Base-by-base conservation (phyloP, 208 protist species). In the Leishmania major region DNA sequence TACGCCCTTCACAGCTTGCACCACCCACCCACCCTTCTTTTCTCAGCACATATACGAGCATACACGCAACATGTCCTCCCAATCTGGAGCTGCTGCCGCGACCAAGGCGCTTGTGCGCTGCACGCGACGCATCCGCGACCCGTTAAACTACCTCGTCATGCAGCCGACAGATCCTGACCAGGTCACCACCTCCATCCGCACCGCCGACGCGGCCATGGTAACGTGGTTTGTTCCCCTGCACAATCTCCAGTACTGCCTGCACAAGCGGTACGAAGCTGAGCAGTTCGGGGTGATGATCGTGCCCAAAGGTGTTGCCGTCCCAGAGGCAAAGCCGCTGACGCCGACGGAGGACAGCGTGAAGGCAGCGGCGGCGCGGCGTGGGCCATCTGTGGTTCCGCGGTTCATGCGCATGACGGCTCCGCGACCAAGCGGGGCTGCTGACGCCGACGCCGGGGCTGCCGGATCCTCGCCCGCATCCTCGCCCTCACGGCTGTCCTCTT, bases 71-170 rank as follows among this genome's bases (percentile, higher is more conserved):
- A 55, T 69, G 40, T 64, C 43, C 49, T 76, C 72, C 19, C 51
- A 37, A 62, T 13, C 49, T 25, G 49, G 13, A 43, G 72, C 75
- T 22, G 28, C 70, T 43, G 79, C 76, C 2, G 57, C 85, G 2
- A 51, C 51, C n/a, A 89, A 87, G 60, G 81, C 78, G 47, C 53
- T 77, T 40, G 84, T 91, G 19, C 92, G 92, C 37, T 97, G 94
- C 85, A 97, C 92, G 17, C 89, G 91, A 28, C 94, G 94, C 75
- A 91, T 97, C 40, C 91, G 92, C 35, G 90, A 90, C 55, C 91
- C 94, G 2, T 84, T 97, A 22, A 90, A 95, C 78, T 91, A 97
- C 80, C 90, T 97, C 51, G 95, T 94, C 62, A 93, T 97, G 91
- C 87, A 92, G 78, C 92, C 92, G 15, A 92, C 88, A 0, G 94